Conservation (phyloP, 2,329 filamentous ascomycete species). For the Calonectria hongkongensis region DNA sequence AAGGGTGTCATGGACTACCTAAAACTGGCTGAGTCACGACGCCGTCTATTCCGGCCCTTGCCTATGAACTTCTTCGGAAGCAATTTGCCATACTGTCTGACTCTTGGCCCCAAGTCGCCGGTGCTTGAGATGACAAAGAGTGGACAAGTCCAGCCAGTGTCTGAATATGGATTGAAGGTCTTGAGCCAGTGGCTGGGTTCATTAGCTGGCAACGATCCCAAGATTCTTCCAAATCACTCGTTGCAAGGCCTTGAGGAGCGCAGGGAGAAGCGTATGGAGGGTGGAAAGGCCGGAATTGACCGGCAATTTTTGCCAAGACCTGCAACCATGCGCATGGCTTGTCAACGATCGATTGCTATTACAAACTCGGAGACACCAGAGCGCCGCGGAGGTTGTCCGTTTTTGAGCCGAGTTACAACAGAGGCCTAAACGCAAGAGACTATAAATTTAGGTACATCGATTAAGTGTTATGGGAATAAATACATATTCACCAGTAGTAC, state of each 20-base stretch:
- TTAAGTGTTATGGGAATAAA: neutral
- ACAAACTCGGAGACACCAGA: conserved; percentile 5
- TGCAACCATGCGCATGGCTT: conserved; percentile 12
- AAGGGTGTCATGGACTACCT: conserved; percentile 18
- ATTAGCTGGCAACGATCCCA: conserved; percentile 1
- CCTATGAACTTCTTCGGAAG: conserved; percentile 24
- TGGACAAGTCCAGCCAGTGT: neutral
- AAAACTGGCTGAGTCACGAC: conserved; percentile 33
- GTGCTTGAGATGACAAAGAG: conserved; percentile 1
- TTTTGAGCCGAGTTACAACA: neutral
- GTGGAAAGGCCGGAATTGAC: neutral
- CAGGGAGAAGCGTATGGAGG: neutral
- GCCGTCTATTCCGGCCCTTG: conserved; percentile 33
- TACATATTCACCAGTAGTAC: fast-evolving
- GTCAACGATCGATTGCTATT: conserved; percentile 19
- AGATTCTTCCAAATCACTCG: neutral
- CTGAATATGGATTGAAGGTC: neutral
- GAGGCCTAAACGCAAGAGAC: neutral
- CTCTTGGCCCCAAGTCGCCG: neutral
- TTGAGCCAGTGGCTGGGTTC: neutral
- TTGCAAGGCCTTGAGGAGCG: neutral
- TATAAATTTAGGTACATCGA: neutral
- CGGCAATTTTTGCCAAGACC: neutral
- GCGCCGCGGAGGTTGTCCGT: conserved; percentile 11
- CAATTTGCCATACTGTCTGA: conserved; percentile 9